Conservation (phyloP, 352 stramenopile species). For the Pythium phragmiticola region DNA sequence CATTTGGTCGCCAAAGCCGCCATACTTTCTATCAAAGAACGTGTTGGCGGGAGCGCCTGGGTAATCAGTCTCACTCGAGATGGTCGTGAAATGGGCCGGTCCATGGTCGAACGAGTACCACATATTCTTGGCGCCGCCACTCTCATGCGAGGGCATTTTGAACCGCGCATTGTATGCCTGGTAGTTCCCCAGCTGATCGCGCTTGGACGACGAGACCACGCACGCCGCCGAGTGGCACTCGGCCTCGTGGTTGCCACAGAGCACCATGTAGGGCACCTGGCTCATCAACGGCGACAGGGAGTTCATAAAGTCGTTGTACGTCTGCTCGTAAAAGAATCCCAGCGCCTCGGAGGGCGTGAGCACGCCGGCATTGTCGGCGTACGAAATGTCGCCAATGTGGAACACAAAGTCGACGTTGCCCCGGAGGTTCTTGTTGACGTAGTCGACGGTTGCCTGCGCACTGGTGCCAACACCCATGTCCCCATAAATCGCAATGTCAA, state of each 20-base stretch:
- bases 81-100: constrained; percentile 74
- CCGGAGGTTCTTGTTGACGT: constrained; percentile 34
- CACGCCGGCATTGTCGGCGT: constrained; percentile 31
- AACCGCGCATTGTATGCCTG: constrained; percentile 82
- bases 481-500: constrained; percentile 61
- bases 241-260: constrained; percentile 87
- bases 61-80: constrained; percentile 81
- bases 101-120: constrained; percentile 90
- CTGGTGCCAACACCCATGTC: constrained; percentile 48
- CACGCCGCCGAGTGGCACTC: constrained; percentile 81
- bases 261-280: constrained; percentile 78
- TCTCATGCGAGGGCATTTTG: constrained; percentile 80
- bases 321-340: constrained; percentile 85
- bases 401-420: constrained; percentile 54
- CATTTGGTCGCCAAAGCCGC: constrained; percentile 39
- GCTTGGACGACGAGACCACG: constrained; percentile 43
- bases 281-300: constrained; percentile 48
- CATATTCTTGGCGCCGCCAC: constrained; percentile 65
- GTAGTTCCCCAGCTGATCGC: constrained; percentile 72
- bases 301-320: constrained; percentile 87
- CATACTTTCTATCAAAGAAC: constrained; percentile 24
- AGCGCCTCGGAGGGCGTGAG: constrained; percentile 25
- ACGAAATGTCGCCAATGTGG: constrained; percentile 74
- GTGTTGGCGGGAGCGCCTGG: constrained; percentile 23
- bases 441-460: constrained; percentile 34